phyloP scores from a whole-genome alignment of 192 early-diverging fungal species.

The Gryganskiella cystojenkinii region DNA sequence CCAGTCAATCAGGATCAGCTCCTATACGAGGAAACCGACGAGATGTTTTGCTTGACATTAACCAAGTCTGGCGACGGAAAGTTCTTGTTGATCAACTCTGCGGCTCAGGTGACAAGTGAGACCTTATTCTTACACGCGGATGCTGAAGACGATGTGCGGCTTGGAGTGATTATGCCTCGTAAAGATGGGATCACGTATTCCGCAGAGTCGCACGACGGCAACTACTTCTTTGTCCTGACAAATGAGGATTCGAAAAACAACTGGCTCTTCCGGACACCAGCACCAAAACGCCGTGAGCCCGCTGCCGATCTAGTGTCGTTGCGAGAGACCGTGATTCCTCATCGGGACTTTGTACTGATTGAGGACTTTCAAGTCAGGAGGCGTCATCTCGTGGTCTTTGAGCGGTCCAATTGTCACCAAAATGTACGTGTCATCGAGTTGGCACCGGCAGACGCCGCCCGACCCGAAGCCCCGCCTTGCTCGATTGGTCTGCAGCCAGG shows the following conservation, averaged over 20 bases:
- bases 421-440: constrained; percentile 69
- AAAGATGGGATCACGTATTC: constrained; percentile 61
- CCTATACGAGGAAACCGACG: constrained; percentile 66
- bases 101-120: constrained; percentile 69
- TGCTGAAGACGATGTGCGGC: constrained; percentile 19
- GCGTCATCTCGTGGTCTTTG: constrained; percentile 66
- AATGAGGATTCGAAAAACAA: constrained; percentile 69
- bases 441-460: not conserved
- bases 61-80: constrained; percentile 62
- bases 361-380: constrained; percentile 67
- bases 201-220: constrained; percentile 57
- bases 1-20: constrained; percentile 51
- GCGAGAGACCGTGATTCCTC: constrained; percentile 67
- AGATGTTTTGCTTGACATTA: constrained; percentile 70
- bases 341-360: constrained; percentile 68
- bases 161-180: constrained; percentile 58
- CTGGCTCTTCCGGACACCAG: constrained; percentile 65
- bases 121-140: constrained; percentile 56
- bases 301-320: constrained; percentile 15
- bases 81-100: constrained; percentile 62
- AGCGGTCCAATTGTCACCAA: constrained; percentile 70
- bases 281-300: constrained; percentile 29
- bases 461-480: constrained; percentile 23
- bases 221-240: constrained; percentile 68
- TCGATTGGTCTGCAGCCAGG: constrained; percentile 24